Evolutionary conservation across 495 filamentous ascomycete genomes (phyloP), one percentile per base, ranked within the genome.

Genomic region (Penicillium taxi): DNA sequence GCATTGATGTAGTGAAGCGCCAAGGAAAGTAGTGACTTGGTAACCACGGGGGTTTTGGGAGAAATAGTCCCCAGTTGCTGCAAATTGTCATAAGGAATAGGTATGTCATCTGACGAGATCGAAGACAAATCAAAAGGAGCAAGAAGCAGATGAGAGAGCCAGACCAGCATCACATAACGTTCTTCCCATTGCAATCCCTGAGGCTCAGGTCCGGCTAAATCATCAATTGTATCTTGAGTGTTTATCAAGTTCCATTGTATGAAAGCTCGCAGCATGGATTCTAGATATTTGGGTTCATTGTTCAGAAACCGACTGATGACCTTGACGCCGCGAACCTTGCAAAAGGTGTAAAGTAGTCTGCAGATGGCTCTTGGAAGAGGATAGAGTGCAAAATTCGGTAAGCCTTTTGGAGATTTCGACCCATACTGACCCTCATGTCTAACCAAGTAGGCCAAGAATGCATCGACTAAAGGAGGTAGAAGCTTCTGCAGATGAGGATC

Each of bases 321-420:
- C 51, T 96, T 96, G 54, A 86, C 78, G 16, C 91, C 91, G 31
- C 91, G 76, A 38, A 96, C 78, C 56, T 99, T 99, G 72, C 87
- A 96, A 38, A 96, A 78, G 1, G 81, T 84, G 57, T 96, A 95
- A 9, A 99, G 63, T 9, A 96, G 61, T 42, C 69, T 75, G 55
- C 79, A 82, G 32, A 94, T 74, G 15, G 83, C 86, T 37, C 74
- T 74, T 9, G 79, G 75, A 4, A 86, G 58, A 0, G 82, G 70
- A 37, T 56, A 80, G 44, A 39, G 58, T 47, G 34, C 63, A 56
- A 35, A 58, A 38, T 41, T 55, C 46, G 30, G 64, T 49, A 39
- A 56, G 25, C 46, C 32, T 41, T 35, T 51, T 36, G 60, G 15
- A 32, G 56, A 26, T 37, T 45, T 42, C 7, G 44, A 44, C 11